phyloP scores from a whole-genome alignment of 129 eudicot species.

The Ambrosia trifida region DNA sequence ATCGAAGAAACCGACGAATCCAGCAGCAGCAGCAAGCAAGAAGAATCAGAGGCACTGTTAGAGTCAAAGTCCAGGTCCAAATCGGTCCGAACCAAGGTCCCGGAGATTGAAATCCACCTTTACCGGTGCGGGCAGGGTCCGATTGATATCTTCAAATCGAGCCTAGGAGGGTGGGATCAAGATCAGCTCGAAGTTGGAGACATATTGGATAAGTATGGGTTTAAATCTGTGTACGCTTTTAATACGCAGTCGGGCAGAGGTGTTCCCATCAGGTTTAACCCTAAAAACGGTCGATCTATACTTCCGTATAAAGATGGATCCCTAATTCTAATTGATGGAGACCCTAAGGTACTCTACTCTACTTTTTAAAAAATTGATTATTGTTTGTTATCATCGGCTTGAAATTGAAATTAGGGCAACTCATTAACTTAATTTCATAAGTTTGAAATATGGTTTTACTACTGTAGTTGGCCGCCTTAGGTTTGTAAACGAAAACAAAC shows the following conservation, averaged over 20 bases:
- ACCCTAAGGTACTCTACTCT: conserved; percentile 57
- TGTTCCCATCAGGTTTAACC: conserved; percentile 70
- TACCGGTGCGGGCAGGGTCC: conserved; percentile 69
- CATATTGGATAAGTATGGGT: conserved; percentile 59
- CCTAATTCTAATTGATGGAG: conserved; percentile 58
- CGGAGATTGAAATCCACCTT: conserved; percentile 68
- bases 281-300: conserved; percentile 66
- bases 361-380: background rate
- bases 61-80: conserved; percentile 23
- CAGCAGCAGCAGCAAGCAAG: conserved; percentile 28
- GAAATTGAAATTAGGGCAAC: no score
- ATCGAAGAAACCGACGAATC: conserved; percentile 43
- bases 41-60: conserved; percentile 46
- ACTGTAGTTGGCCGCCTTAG: no score
- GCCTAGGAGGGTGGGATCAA: conserved; percentile 84
- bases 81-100: conserved; percentile 57
- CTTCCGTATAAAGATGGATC: conserved; percentile 66
- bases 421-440: no score
- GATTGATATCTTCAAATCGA: conserved; percentile 55
- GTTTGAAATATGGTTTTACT: no score
- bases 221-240: conserved; percentile 68
- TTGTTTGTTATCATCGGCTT: no score
- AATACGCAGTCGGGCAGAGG: conserved; percentile 64
- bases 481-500: no score
- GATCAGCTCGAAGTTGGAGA: conserved; percentile 83